A percentile compares a stretch with the other conserved stretches of the same genome.
Evolutionary conservation across 495 filamentous ascomycete genomes (phyloP).

Genomic region (Neurospora hispaniola): DNA sequence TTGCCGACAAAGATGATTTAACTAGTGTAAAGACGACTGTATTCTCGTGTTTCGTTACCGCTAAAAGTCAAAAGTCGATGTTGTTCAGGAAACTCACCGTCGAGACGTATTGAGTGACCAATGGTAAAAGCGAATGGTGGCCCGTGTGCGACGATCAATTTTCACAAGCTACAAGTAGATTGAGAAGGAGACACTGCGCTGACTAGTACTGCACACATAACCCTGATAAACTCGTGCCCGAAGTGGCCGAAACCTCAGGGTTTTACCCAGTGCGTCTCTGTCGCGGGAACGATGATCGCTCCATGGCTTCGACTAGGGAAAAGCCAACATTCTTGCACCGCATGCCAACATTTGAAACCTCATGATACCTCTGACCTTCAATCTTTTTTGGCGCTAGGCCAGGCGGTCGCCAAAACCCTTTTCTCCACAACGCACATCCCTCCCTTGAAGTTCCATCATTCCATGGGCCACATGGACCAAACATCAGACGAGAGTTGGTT

Average conservation of each 20-base stretch:
- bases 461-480: not conserved
- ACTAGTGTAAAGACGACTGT: not conserved
- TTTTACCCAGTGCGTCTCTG: not conserved
- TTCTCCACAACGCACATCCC: not conserved
- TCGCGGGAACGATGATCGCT: not conserved
- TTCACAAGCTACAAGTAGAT: not conserved
- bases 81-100: not conserved
- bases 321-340: not conserved
- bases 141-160: not conserved
- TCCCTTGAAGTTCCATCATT: not conserved
- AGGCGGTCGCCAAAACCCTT: not conserved
- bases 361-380: not conserved
- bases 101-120: not conserved
- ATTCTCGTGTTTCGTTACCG: not conserved
- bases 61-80: not conserved
- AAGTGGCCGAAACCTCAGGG: not conserved
- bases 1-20: not conserved
- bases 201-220: not conserved
- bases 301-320: not conserved
- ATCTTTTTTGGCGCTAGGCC: not conserved
- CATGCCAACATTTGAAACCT: not conserved
- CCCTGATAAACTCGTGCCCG: not conserved
- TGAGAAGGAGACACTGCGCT: not conserved
- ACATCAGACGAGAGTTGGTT: not conserved
- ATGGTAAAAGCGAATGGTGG: not conserved